Evolutionary conservation across 495 filamentous ascomycete genomes (phyloP), one percentile per base, ranked within the genome.

Genomic region (Penicillium egyptiacum): DNA sequence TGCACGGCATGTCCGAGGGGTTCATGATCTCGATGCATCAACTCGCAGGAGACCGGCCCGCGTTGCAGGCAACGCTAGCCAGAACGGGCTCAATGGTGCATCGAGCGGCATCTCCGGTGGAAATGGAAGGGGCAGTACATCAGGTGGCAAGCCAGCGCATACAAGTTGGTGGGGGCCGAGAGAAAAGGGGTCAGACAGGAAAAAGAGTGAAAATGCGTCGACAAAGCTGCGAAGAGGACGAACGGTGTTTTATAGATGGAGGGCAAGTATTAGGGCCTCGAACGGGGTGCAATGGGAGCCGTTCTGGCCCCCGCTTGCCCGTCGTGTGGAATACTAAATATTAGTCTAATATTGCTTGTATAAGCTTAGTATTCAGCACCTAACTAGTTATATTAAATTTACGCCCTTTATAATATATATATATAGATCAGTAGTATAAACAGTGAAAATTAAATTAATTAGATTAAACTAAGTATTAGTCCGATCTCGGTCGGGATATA

Each of bases 161-260:
- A 47, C 1, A 47, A 30, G 23, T 47, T 47, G n/a, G 44, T 30
- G 25, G 22, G 43, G 43, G 2, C 43, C 4, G 14, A 26, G 23
- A 5, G 23, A 45, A 45, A 25, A 22, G 43, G 30, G 30, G 30
- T 19, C 16, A 35, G 28, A 37, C 7, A 35, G 43, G 23, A 17
- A 47, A 47, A 30, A 47, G 26, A 47, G 45, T 4, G 45, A 47
- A 47, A 31, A 26, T 47, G 25, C 48, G 48, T 51, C 48, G 48
- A 51, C 33, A 40, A n/a, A 51, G 48, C 19, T 22, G 33, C 12
- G 48, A n/a, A 51, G 47, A 23, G 47, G 30, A 14, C 48, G 48
- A 51, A 33, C 48, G 33, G 48, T 40, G 2, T 51, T 51, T 51
- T 51, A 51, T 51, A 51, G 48, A 51, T 40, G 20, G 48, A 51